phyloP scores from a whole-genome alignment of 139 green algal genomes.

The Chlorella sp. region DNA sequence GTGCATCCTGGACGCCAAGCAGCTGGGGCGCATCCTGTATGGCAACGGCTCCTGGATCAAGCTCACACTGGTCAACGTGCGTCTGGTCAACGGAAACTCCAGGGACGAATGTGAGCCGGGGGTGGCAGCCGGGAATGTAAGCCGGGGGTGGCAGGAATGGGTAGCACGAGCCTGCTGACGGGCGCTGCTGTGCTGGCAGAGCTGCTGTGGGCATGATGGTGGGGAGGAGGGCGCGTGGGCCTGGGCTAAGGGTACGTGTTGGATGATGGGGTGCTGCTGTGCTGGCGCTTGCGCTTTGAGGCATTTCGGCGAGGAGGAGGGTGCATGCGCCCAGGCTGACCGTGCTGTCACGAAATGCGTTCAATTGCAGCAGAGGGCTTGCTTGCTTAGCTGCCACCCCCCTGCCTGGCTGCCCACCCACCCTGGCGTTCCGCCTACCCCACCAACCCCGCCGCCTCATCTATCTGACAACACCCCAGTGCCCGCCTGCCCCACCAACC shows the following conservation, averaged over 20 bases:
- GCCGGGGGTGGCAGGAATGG: too few species aligned
- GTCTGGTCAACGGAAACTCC: conserved; percentile 37
- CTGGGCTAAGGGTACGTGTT: too few species aligned
- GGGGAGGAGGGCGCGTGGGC: neutral
- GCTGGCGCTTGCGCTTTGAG: neutral
- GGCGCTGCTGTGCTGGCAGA: neutral
- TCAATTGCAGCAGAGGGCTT: too few species aligned
- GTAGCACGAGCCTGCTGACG: neutral
- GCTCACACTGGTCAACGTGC: conserved; percentile 26
- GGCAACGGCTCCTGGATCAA: conserved; percentile 18
- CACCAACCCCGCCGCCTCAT: neutral
- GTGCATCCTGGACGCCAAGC: conserved; percentile 44
- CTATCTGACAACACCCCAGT: too few species aligned
- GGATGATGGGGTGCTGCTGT: neutral
- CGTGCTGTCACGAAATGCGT: too few species aligned
- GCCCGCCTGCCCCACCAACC: too few species aligned
- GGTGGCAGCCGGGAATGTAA: too few species aligned
- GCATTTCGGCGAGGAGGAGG: neutral
- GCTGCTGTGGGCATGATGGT: neutral
- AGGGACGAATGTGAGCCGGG: neutral
- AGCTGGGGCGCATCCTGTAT: conserved; percentile 34
- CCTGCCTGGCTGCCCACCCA: neutral
- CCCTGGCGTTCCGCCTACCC: neutral
- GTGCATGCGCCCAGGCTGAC: neutral
- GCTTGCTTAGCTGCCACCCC: too few species aligned